Evolutionary conservation across 2,329 filamentous ascomycete genomes (phyloP).

Genomic region (Aspergillus costaricaensis): DNA sequence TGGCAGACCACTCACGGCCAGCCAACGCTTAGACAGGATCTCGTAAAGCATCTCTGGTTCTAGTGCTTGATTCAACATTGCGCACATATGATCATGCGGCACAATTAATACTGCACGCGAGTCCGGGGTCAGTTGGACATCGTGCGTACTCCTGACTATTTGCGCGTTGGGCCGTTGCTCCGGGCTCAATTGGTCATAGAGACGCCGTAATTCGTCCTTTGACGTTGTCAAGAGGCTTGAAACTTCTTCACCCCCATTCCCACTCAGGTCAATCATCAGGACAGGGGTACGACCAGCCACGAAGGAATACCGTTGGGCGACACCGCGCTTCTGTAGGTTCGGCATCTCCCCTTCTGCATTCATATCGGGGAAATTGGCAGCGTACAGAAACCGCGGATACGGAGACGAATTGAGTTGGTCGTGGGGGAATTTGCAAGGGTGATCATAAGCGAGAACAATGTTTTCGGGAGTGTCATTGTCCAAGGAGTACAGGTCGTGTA

Average conservation of each 20-base stretch:
- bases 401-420: neutral
- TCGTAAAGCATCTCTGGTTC: conserved; percentile 1
- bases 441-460: conserved; percentile 1
- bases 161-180: neutral
- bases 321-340: neutral
- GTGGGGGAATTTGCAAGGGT: neutral
- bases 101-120: neutral
- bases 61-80: neutral
- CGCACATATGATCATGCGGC: neutral
- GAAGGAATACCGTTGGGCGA: conserved; percentile 3
- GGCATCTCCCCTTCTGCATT: neutral
- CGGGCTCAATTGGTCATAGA: neutral
- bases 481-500: conserved; percentile 5
- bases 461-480: neutral
- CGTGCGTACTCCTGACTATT: neutral
- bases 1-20: neutral
- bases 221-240: neutral
- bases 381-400: neutral
- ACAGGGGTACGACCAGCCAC: neutral
- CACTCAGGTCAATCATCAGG: neutral
- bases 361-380: neutral
- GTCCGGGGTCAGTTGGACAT: neutral
- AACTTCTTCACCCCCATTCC: neutral
- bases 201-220: neutral
- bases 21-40: conserved; percentile 1